Evolutionary conservation across 108 stramenopile genomes (phyloP).

Genomic region (Cyclotella kingstonii): DNA sequence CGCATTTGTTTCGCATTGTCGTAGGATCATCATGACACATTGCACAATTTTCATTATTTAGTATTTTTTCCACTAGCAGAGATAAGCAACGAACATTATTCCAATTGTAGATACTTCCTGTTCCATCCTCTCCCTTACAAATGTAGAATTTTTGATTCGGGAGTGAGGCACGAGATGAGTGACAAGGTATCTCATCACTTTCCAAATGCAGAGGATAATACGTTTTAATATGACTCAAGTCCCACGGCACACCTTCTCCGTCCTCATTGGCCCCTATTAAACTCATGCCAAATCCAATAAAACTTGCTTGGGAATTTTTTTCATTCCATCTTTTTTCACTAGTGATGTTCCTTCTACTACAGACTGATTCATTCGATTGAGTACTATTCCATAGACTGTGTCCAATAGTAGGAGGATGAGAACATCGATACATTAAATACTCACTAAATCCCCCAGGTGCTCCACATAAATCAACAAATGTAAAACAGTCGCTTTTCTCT

Average conservation of each 20-base stretch:
- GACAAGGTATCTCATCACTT: slow-evolving; percentile 1
- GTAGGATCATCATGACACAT: background rate
- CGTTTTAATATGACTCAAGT: slow-evolving; percentile 43
- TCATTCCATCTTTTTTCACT: background rate
- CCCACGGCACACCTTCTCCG: slow-evolving; percentile 71
- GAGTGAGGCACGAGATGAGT: background rate
- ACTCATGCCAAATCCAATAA: slow-evolving; percentile 80
- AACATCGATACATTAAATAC: slow-evolving; percentile 70
- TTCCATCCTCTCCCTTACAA: slow-evolving; percentile 66
- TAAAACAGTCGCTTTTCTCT: slow-evolving; percentile 23
- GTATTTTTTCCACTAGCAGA: slow-evolving; percentile 18
- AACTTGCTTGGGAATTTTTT: background rate
- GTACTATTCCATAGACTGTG: too few relatives aligned
- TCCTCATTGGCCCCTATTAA: slow-evolving; percentile 68
- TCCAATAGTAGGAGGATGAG: slow-evolving; percentile 17
- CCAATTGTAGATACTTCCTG: slow-evolving; percentile 84
- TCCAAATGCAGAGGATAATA: slow-evolving; percentile 4
- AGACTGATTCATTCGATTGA: background rate
- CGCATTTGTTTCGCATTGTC: background rate
- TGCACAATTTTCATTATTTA: slow-evolving; percentile 19
- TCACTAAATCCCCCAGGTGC: slow-evolving; percentile 90
- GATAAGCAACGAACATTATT: slow-evolving; percentile 63
- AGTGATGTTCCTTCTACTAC: background rate
- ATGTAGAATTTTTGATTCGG: slow-evolving; percentile 21
- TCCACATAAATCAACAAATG: slow-evolving; percentile 86